Conservation (phyloP, 257 asterid genomes). For the Solanum medicagineum region DNA sequence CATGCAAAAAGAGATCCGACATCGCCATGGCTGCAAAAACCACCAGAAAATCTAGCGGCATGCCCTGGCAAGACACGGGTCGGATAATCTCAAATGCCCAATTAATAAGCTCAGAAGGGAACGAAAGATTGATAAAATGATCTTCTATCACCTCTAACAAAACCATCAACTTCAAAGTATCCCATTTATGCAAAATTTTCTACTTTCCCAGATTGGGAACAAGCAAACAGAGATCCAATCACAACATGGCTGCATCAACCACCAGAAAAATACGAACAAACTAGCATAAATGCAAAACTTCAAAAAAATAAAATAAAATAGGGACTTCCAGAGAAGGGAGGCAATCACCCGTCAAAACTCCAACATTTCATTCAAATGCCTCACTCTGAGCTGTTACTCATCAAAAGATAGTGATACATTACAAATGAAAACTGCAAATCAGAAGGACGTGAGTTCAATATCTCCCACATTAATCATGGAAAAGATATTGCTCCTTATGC, state of each 20-base stretch:
- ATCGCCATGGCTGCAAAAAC: background rate
- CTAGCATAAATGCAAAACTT: background rate
- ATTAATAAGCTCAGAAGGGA: background rate
- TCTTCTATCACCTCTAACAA: background rate
- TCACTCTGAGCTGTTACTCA: background rate
- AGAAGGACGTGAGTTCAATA: background rate
- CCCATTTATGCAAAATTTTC: background rate
- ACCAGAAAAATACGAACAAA: background rate
- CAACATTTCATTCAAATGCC: background rate
- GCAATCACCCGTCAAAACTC: background rate
- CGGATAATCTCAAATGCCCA: background rate
- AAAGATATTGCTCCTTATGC: background rate
- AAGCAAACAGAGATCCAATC: background rate
- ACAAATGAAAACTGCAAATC: background rate
- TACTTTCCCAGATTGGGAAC: background rate
- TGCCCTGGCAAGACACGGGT: background rate
- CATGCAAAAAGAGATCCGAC: background rate
- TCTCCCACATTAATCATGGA: background rate
- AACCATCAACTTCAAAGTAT: background rate
- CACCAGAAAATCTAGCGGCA: background rate
- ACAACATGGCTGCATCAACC: background rate
- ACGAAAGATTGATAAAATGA: background rate
- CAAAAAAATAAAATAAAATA: background rate
- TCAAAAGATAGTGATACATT: background rate
- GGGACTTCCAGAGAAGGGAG: background rate